Percentiles rank a stretch among this genome's conserved stretches.
phyloP scores from a whole-genome alignment of 345 rosid genomes.

The Eucalyptus marginata region DNA sequence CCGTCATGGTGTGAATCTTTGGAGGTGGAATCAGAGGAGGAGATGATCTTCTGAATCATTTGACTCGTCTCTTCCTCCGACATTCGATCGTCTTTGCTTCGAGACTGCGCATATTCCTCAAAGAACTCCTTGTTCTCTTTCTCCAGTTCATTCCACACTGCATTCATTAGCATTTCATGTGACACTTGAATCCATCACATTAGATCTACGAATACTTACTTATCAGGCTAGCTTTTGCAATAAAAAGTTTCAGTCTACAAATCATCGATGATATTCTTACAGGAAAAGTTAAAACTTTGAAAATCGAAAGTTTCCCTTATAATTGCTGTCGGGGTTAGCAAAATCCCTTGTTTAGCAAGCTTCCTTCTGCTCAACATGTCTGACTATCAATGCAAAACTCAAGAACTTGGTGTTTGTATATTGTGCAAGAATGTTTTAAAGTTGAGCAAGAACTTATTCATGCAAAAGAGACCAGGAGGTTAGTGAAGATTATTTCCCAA shows the following conservation, averaged over 20 bases:
- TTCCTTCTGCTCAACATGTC: background rate
- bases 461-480: background rate
- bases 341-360: background rate
- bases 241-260: background rate
- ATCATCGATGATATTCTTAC: background rate
- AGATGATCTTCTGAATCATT: constrained; percentile 69
- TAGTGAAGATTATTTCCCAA: background rate
- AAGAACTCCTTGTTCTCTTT: constrained; percentile 94
- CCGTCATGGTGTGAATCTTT: constrained; percentile 16
- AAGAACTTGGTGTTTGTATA: background rate
- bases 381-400: background rate
- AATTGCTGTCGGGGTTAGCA: background rate
- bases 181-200: background rate
- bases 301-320: background rate
- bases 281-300: background rate
- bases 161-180: background rate
- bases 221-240: background rate
- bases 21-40: constrained; percentile 20
- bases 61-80: constrained; percentile 75
- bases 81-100: constrained; percentile 55
- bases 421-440: background rate
- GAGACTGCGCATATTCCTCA: constrained; percentile 50
- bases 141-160: constrained; percentile 91
- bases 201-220: background rate
- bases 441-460: background rate